Percentiles rank a stretch among this genome's conserved stretches.
Conservation (phyloP, 2,329 filamentous ascomycete species). For the Phaeosphaeriaceae sp. region DNA sequence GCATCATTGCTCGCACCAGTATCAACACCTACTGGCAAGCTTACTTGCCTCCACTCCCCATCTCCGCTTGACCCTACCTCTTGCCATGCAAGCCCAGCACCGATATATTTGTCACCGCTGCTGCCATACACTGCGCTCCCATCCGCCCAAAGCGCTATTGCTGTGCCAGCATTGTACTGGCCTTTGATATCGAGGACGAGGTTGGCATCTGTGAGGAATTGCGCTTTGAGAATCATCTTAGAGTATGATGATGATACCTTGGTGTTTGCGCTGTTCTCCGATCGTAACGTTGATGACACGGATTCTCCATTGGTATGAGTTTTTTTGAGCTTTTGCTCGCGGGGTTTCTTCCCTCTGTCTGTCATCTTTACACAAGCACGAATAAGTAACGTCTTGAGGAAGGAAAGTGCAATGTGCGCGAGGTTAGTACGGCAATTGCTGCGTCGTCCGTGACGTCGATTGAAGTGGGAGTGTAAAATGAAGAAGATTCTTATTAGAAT, state of each 20-base stretch:
- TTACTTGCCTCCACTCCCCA: background rate
- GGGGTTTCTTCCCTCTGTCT: background rate
- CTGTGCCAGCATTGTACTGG: background rate
- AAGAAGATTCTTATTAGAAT: no score
- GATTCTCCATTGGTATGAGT: no score
- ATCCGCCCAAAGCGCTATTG: constrained; percentile 4
- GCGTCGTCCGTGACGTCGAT: no score
- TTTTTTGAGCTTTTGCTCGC: background rate
- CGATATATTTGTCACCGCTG: background rate
- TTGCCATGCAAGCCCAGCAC: constrained; percentile 5
- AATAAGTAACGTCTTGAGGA: background rate
- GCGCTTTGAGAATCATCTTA: background rate
- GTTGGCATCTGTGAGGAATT: background rate
- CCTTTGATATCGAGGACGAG: background rate
- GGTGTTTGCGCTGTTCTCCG: background rate
- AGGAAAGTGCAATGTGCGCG: background rate
- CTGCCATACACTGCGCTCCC: background rate
- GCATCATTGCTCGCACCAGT: background rate
- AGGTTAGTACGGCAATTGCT: background rate
- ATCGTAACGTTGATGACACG: no score
- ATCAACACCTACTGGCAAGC: background rate
- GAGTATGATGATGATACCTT: no score
- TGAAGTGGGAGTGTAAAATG: no score
- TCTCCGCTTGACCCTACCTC: background rate
- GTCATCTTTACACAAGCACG: background rate